A percentile compares a stretch with the other conserved stretches of the same genome.
Evolutionary conservation across 805 yeast species (phyloP).

Genomic region (Schizosaccharomyces cryophilus): DNA sequence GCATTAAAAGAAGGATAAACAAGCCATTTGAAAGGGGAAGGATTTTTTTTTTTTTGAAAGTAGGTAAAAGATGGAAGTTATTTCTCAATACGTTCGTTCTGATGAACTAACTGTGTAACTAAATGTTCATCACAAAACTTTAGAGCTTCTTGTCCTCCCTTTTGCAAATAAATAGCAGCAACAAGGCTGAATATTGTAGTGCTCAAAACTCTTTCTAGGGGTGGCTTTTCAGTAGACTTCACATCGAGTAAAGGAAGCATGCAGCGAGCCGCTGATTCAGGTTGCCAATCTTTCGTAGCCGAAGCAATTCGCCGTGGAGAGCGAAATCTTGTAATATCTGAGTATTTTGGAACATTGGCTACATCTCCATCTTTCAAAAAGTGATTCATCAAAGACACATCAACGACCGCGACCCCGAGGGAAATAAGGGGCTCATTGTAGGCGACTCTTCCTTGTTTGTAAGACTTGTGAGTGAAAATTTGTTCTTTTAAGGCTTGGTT

Average conservation of each 20-base stretch:
- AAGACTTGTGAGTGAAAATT: background rate
- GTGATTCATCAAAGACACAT: background rate
- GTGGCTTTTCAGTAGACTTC: background rate
- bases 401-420: background rate
- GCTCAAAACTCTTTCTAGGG: background rate
- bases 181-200: background rate
- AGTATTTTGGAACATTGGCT: background rate
- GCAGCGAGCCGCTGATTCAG: background rate
- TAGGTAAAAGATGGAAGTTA: background rate
- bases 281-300: background rate
- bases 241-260: background rate
- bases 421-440: background rate
- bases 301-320: background rate
- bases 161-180: background rate
- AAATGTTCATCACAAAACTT: background rate
- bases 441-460: background rate
- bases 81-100: background rate
- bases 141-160: background rate
- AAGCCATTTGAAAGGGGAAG: too few species aligned
- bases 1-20: too few species aligned
- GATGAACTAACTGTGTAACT: background rate
- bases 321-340: background rate
- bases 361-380: background rate
- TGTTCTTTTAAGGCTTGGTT: background rate
- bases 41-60: background rate